Conservation (phyloP, 148 eudicot genomes). For the Euryodendron excelsum region DNA sequence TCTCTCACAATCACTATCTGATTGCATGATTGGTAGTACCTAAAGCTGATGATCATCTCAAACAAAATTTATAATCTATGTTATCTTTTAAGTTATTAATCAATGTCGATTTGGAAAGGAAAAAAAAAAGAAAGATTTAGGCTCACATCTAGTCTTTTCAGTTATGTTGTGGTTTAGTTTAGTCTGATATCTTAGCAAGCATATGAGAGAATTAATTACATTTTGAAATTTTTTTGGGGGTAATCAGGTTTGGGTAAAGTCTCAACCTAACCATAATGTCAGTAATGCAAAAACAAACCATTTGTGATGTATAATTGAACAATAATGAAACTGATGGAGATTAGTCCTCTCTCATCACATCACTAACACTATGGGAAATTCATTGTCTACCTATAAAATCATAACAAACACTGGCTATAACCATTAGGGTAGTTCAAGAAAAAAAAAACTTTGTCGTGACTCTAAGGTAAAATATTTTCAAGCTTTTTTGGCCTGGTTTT, state of each 20-base stretch:
- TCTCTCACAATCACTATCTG: neutral
- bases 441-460: neutral
- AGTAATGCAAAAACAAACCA: neutral
- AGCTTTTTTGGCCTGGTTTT: no score
- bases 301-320: no score
- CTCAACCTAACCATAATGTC: conserved; percentile 10
- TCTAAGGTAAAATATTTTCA: no score
- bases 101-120: no score
- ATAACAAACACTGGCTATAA: neutral
- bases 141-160: neutral
- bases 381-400: neutral
- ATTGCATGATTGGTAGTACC: neutral
- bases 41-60: no score
- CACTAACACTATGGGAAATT: no score
- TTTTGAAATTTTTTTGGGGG: no score
- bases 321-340: neutral
- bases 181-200: neutral
- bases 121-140: no score
- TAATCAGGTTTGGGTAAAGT: neutral
- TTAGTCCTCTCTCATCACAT: neutral
- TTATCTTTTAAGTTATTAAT: no score
- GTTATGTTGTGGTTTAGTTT: neutral
- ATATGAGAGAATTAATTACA: no score
- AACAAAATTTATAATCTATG: no score
- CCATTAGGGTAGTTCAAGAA: neutral